phyloP scores from a whole-genome alignment of 2,329 filamentous ascomycete genomes.

The Talaromyces pinophilus region DNA sequence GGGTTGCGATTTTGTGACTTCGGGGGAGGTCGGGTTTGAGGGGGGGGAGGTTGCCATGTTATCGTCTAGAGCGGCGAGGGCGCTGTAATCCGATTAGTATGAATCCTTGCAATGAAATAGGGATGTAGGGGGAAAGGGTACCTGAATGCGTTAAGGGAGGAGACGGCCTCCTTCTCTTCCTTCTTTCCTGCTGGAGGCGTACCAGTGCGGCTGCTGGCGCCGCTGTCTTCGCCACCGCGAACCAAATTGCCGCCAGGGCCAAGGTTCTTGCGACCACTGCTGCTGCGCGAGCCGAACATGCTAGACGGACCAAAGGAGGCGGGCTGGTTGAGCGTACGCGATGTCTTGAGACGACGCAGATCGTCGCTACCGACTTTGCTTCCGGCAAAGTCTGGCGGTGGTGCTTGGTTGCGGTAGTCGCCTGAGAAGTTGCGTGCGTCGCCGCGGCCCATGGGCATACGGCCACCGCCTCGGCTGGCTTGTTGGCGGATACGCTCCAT shows the following conservation, averaged over 20 bases:
- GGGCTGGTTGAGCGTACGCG: slow-evolving; percentile 64
- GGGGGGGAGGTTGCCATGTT: slow-evolving; percentile 52
- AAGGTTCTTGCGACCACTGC: slow-evolving; percentile 74
- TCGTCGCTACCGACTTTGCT: slow-evolving; percentile 93
- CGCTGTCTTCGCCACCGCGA: slow-evolving; percentile 79
- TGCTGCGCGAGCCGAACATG: slow-evolving; percentile 85
- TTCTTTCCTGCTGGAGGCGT: slow-evolving; percentile 74
- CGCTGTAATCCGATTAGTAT: slow-evolving; percentile 35
- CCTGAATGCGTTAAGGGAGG: slow-evolving; percentile 90
- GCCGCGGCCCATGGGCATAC: slow-evolving; percentile 74
- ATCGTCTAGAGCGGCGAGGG: slow-evolving; percentile 50
- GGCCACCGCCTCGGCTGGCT: slow-evolving; percentile 63
- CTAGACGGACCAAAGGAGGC: slow-evolving; percentile 77
- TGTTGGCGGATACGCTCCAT: slow-evolving; percentile 57
- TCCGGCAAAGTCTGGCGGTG: slow-evolving; percentile 67
- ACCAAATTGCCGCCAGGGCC: slow-evolving; percentile 72
- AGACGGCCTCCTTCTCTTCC: slow-evolving; percentile 62
- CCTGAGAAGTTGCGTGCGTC: slow-evolving; percentile 83
- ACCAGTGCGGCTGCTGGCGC: slow-evolving; percentile 81
- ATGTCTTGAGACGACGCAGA: slow-evolving; percentile 71
- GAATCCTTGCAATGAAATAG: neutral
- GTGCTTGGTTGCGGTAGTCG: slow-evolving; percentile 65
- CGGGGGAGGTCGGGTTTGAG: slow-evolving; percentile 51
- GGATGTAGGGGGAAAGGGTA: slow-evolving; percentile 39
- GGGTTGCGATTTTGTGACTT: slow-evolving; percentile 50